These are phyloP conservation scores for Rhodotorula mucilaginosa DNA, from an alignment of 1,284 basidiomycete genomes.

Conservation along the genomic window DNA sequence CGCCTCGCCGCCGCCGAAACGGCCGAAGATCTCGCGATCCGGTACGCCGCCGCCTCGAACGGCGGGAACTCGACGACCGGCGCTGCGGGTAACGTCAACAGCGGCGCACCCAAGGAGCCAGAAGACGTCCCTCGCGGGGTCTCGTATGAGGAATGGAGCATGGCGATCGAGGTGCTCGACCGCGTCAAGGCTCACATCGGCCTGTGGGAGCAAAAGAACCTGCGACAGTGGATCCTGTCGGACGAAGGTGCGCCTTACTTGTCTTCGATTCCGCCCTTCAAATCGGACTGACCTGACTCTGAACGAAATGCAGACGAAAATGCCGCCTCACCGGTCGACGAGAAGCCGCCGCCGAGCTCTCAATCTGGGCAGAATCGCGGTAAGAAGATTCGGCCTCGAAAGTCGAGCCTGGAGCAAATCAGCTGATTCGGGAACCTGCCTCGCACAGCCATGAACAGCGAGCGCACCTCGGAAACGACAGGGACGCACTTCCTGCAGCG, in stretches of 20 bases:
- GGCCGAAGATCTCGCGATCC: constrained; percentile 6
- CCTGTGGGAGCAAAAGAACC: constrained; percentile 34
- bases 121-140: constrained; percentile 20
- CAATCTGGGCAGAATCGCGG: background rate
- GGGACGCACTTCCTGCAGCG: constrained; percentile 22
- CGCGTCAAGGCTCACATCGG: constrained; percentile 31
- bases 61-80: background rate
- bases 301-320: background rate
- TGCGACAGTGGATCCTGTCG: constrained; percentile 34
- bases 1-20: constrained; percentile 32
- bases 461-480: background rate
- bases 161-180: constrained; percentile 40
- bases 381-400: background rate
- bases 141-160: constrained; percentile 41
- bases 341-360: background rate
- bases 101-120: constrained; percentile 19
- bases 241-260: constrained; percentile 22
- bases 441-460: background rate
- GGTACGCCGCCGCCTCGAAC: background rate
- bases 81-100: background rate
- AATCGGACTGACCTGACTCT: background rate
- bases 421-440: no score
- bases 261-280: background rate
- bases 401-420: background rate
- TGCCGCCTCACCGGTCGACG: background rate